Percentiles rank a stretch among this genome's conserved stretches.
phyloP scores from a whole-genome alignment of 2,329 filamentous ascomycete species.

The Alternaria viburni region DNA sequence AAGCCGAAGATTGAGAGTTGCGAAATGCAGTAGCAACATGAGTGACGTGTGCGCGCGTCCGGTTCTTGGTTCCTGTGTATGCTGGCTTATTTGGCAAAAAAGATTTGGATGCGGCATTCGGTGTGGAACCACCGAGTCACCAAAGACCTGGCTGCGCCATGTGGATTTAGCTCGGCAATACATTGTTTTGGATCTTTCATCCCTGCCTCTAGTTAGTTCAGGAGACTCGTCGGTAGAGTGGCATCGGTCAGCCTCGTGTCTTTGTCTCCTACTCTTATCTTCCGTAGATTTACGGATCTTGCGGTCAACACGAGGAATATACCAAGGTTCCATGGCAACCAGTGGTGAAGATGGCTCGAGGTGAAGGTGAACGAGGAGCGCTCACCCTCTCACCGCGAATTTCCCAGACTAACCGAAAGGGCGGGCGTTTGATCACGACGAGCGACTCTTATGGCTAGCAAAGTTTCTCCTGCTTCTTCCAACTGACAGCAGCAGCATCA shows the following conservation, averaged over 20 bases:
- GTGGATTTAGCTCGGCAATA: rapidly evolving
- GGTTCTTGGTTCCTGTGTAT: too few relatives aligned
- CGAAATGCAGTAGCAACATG: too few relatives aligned
- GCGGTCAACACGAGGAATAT: not conserved
- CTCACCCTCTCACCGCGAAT: not conserved
- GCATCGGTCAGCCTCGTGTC: not conserved
- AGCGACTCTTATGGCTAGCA: not conserved
- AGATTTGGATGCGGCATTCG: too few relatives aligned
- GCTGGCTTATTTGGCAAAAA: rapidly evolving
- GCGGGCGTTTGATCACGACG: not conserved
- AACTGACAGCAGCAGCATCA: not conserved
- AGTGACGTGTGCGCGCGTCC: too few relatives aligned
- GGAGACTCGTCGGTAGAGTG: not conserved
- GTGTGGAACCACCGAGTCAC: rapidly evolving
- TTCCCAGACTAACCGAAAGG: not conserved
- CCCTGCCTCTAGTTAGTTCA: not conserved
- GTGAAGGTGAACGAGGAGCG: not conserved
- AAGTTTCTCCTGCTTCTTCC: not conserved
- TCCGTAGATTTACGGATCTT: not conserved
- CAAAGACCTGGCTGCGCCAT: not conserved
- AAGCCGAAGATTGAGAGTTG: too few relatives aligned
- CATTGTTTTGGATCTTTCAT: rapidly evolving
- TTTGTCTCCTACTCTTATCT: rapidly evolving
- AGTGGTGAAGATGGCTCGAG: not conserved
- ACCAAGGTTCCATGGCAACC: not conserved